These are phyloP conservation scores for Fusarium buxicola DNA, from an alignment of 2,329 filamentous ascomycete species.

Conservation along the genomic window DNA sequence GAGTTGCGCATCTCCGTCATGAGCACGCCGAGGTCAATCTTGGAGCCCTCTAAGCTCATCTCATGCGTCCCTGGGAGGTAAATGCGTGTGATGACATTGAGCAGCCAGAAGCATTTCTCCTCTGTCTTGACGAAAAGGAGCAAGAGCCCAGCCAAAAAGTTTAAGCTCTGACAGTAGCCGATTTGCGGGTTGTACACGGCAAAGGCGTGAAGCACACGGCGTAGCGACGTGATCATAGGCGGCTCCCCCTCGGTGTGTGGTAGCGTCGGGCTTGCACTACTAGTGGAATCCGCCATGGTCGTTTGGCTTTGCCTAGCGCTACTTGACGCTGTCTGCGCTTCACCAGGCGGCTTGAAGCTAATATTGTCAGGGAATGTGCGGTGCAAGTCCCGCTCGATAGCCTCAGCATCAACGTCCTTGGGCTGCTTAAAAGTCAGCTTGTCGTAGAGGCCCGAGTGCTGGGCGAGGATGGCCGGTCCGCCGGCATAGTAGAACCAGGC, in stretches of 20 bases:
- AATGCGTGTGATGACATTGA: constrained; percentile 89
- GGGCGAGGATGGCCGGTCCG: constrained; percentile 81
- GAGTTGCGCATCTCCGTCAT: constrained; percentile 88
- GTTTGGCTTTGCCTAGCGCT: constrained; percentile 53
- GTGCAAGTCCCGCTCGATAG: constrained; percentile 93
- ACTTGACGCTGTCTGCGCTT: constrained; percentile 48
- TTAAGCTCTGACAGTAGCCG: constrained; percentile 95
- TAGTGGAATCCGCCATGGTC: constrained; percentile 50
- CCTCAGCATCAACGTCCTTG: constrained; percentile 81
- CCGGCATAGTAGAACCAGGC: constrained; percentile 98
- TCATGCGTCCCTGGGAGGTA: constrained; percentile 94
- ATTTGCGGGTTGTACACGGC: constrained; percentile 90
- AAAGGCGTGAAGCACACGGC: constrained; percentile 89
- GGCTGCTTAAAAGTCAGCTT: constrained; percentile 73
- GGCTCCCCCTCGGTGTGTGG: constrained; percentile 68
- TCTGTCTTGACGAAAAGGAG: constrained; percentile 89
- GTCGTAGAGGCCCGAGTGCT: constrained; percentile 82
- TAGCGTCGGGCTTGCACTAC: constrained; percentile 51
- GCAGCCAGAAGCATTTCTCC: constrained; percentile 91
- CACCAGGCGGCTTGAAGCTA: constrained; percentile 78
- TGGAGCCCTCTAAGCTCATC: constrained; percentile 88
- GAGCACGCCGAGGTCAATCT: constrained; percentile 92
- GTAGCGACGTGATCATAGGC: constrained; percentile 81
- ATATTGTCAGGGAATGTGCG: constrained; percentile 96
- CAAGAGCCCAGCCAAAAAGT: constrained; percentile 91